Percentiles rank a stretch among this genome's conserved stretches.
Evolutionary conservation across 495 filamentous ascomycete species (phyloP).

Genomic region (Acidomyces sp.): DNA sequence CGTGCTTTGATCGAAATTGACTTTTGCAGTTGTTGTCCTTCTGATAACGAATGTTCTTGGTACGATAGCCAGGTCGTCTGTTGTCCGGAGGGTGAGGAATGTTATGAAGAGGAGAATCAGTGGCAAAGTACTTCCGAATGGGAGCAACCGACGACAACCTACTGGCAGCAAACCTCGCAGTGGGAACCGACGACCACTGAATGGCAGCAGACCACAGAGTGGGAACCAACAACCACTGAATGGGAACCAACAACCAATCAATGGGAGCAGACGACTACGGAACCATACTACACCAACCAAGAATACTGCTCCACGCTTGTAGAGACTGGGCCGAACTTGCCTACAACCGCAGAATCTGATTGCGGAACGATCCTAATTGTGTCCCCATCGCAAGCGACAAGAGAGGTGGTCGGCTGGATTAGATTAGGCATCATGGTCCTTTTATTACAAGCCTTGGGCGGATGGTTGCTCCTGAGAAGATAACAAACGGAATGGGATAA

Average conservation of each 20-base stretch:
- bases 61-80: constrained; percentile 24
- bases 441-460: not conserved
- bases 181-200: not conserved
- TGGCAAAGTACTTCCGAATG: not conserved
- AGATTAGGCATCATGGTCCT: not conserved
- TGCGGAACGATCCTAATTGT: constrained; percentile 5
- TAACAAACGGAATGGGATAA: too few relatives aligned
- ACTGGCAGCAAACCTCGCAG: not conserved
- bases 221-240: not conserved
- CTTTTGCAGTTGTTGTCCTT: constrained; percentile 26
- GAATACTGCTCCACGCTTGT: constrained; percentile 1
- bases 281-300: not conserved
- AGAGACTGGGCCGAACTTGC: not conserved
- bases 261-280: not conserved
- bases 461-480: too few relatives aligned
- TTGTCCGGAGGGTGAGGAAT: constrained; percentile 18
- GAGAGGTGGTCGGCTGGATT: not conserved
- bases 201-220: not conserved
- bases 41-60: constrained; percentile 22
- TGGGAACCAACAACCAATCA: not conserved
- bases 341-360: not conserved
- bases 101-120: not conserved
- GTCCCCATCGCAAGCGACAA: not conserved
- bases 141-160: not conserved
- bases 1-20: constrained; percentile 1